phyloP scores from a whole-genome alignment of 2,329 filamentous ascomycete species.

The Beauveria varroae region DNA sequence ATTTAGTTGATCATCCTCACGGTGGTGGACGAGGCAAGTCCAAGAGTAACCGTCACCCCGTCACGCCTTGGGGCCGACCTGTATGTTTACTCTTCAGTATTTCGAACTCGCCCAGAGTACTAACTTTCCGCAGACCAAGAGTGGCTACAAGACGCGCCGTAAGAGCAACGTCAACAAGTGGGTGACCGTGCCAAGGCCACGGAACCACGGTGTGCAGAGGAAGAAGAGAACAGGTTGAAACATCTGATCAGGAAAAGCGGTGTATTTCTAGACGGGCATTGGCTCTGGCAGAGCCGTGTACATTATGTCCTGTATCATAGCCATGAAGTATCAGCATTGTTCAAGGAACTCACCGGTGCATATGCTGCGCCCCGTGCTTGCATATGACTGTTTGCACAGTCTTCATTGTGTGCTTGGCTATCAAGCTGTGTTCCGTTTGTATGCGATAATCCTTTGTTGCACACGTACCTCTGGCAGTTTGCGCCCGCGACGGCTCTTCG shows the following conservation, averaged over 20 bases:
- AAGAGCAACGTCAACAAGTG: slow-evolving; percentile 88
- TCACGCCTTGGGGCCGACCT: slow-evolving; percentile 92
- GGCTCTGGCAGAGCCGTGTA: slow-evolving; percentile 10
- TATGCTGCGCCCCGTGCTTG: neutral
- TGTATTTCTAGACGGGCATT: slow-evolving; percentile 9
- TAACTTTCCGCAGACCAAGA: slow-evolving; percentile 55
- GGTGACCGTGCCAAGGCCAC: slow-evolving; percentile 72
- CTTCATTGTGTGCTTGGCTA: neutral
- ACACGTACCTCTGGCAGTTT: neutral
- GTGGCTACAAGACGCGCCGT: slow-evolving; percentile 83
- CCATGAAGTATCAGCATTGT: slow-evolving; percentile 4
- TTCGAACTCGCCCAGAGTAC: slow-evolving; percentile 5
- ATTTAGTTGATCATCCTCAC: slow-evolving; percentile 81
- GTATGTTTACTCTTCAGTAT: slow-evolving; percentile 47
- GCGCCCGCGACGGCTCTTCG: neutral
- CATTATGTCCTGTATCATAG: slow-evolving; percentile 11
- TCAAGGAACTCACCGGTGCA: neutral
- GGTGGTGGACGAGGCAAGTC: slow-evolving; percentile 99
- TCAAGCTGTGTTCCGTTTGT: neutral
- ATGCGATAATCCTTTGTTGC: neutral
- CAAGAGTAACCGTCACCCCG: slow-evolving; percentile 93
- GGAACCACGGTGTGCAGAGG: slow-evolving; percentile 88
- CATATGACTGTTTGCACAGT: neutral
- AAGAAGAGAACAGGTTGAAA: slow-evolving; percentile 40
- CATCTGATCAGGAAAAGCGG: neutral